Evolutionary conservation across 257 asterid genomes (phyloP).

Genomic region (Solanum gandarillasii): DNA sequence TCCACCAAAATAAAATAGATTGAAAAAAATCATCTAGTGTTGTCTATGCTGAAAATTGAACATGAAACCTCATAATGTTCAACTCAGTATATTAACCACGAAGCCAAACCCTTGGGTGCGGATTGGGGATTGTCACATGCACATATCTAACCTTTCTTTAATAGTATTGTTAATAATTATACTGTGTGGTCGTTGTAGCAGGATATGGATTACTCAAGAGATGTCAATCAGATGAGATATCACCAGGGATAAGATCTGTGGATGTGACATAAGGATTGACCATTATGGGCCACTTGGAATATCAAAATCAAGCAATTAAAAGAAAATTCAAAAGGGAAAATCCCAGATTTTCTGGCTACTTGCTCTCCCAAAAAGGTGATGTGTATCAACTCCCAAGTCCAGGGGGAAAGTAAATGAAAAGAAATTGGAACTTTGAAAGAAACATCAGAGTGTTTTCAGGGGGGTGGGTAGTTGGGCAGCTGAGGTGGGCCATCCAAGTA

Average conservation of each 20-base stretch:
- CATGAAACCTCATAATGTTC: neutral
- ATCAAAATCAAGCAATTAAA: neutral
- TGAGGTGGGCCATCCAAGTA: conserved; percentile 10
- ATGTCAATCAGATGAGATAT: conserved; percentile 33
- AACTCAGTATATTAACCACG: too few relatives aligned
- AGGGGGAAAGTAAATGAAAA: conserved; percentile 6
- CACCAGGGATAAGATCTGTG: conserved; percentile 57
- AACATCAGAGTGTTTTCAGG: conserved; percentile 13
- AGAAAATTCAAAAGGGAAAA: neutral
- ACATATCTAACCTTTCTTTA: neutral
- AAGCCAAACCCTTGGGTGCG: neutral
- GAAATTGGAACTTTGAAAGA: conserved; percentile 16
- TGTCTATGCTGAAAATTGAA: neutral
- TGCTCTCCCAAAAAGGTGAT: neutral
- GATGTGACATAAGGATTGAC: conserved; percentile 45
- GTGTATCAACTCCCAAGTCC: neutral
- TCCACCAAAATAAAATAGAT: neutral
- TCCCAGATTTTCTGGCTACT: conserved; percentile 52
- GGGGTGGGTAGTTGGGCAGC: neutral
- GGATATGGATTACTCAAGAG: conserved; percentile 64
- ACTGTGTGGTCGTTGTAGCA: conserved; percentile 29
- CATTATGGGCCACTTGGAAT: conserved; percentile 17
- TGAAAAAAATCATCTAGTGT: too few relatives aligned
- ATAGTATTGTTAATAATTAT: neutral
- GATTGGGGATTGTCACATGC: too few relatives aligned